These are phyloP conservation scores for Carallia brachiata DNA, from an alignment of 345 rosid genomes.

Conservation along the genomic window DNA sequence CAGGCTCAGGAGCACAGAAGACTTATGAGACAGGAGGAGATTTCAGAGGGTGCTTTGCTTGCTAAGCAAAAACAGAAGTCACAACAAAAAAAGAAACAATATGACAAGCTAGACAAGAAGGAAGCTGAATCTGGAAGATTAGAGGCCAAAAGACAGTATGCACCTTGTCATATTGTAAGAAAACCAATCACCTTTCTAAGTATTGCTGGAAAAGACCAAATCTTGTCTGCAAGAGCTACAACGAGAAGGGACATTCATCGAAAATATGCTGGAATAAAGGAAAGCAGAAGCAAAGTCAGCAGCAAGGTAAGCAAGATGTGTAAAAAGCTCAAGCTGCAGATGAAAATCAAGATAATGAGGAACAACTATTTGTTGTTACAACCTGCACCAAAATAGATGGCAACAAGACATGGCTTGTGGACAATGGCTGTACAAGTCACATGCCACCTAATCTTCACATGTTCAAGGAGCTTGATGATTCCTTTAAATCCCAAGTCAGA, in stretches of 20 bases:
- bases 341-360: neutral
- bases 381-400: neutral
- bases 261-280: neutral
- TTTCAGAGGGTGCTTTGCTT: neutral
- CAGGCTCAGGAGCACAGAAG: neutral
- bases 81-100: neutral
- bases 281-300: neutral
- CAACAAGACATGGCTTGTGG: neutral
- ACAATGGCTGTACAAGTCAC: conserved; percentile 10
- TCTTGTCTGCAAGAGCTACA: neutral
- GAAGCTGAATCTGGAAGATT: too few species aligned
- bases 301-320: neutral
- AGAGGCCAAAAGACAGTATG: neutral
- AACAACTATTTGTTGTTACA: neutral
- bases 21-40: neutral
- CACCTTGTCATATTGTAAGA: conserved; percentile 2
- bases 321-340: neutral
- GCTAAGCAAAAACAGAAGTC: neutral
- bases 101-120: neutral
- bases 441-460: neutral
- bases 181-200: neutral
- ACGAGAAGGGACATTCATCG: neutral
- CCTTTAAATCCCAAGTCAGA: neutral
- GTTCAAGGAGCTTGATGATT: neutral
- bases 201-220: conserved; percentile 13